A percentile compares a stretch with the other conserved stretches of the same genome.
Evolutionary conservation across 495 filamentous ascomycete genomes (phyloP).

Genomic region (Aspergillus sclerotioniger): DNA sequence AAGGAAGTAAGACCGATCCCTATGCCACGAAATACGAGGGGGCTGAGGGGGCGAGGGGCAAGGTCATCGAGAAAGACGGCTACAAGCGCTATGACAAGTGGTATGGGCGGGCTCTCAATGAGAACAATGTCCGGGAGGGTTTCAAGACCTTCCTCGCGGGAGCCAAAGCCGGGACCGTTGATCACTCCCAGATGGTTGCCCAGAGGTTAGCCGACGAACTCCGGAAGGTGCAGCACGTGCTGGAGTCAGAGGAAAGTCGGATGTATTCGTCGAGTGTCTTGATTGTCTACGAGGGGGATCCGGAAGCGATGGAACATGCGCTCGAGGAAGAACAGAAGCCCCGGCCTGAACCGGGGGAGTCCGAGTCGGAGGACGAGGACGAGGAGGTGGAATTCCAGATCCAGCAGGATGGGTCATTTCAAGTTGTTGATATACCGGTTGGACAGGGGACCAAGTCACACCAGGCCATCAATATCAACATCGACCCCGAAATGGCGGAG

Average conservation of each 20-base stretch:
- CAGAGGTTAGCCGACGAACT: slow-evolving; percentile 67
- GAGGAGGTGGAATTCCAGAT: slow-evolving; percentile 54
- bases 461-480: slow-evolving; percentile 41
- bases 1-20: slow-evolving; percentile 37
- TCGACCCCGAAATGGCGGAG: slow-evolving; percentile 33
- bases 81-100: slow-evolving; percentile 83
- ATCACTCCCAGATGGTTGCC: slow-evolving; percentile 55
- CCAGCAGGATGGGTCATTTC: slow-evolving; percentile 29
- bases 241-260: slow-evolving; percentile 76
- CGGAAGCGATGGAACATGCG: slow-evolving; percentile 60
- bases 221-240: slow-evolving; percentile 56
- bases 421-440: slow-evolving; percentile 34
- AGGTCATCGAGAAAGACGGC: slow-evolving; percentile 47
- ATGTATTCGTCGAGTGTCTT: slow-evolving; percentile 93
- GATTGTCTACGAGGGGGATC: slow-evolving; percentile 90
- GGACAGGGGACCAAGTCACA: slow-evolving; percentile 27
- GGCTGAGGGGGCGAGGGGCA: slow-evolving; percentile 33
- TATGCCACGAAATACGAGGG: slow-evolving; percentile 43
- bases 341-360: slow-evolving; percentile 29
- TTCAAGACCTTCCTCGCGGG: slow-evolving; percentile 74
- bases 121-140: slow-evolving; percentile 69
- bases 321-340: slow-evolving; percentile 58
- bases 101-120: slow-evolving; percentile 75
- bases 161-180: slow-evolving; percentile 51
- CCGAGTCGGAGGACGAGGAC: slow-evolving; percentile 51